Base-by-base conservation (phyloP, 2,329 filamentous ascomycete species). In the Dendryphion nanum region DNA sequence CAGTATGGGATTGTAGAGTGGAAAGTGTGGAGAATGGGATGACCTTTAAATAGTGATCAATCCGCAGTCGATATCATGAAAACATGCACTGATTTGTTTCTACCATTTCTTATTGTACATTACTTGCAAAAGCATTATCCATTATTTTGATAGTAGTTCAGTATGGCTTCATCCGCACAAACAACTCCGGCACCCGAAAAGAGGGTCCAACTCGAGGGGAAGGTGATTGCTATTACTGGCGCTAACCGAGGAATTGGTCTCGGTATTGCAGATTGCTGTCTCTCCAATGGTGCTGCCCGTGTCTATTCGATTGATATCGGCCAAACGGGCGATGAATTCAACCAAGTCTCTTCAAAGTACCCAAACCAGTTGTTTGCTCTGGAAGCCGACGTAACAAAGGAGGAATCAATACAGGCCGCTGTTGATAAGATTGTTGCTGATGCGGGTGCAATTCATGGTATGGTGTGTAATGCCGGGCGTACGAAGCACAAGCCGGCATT, bases 401-500 rank as follows among this genome's bases (percentile, higher is more conserved):
- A 76, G 48, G 58, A 57, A 1, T 71, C 55, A n/a, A 67, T 74
- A 29, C 63, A 65, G 3, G 57, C 59, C 2, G 72, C 71, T 2
- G 56, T 76, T 0, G 71, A 75, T 38, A 53, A 61, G 35, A 71
- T 76, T 6, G 47, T 76, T 3, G 48, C 50, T 7, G 63, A 74
- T 35, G 61, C 60, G 0, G 73, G 72, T 4, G 66, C 59, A 1
- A 44, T 76, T 6, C 69, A 76, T 39, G 73, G 72, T 4, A 71
- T 77, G 60, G 71, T 76, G 3, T 68, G 66, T 17, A 76, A 77
- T 41, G 74, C 74, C 0, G 73, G 74, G 12, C 57, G 69, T 12
- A 77, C 73, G 10, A 74, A 76, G 47, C 74, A 77, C 45, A 75
- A 76, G 50, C 54, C 73, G 2, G 74, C 73, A 0, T 54, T 76